phyloP scores from a whole-genome alignment of 2,329 filamentous ascomycete species.

The Fusarium euwallaceae region DNA sequence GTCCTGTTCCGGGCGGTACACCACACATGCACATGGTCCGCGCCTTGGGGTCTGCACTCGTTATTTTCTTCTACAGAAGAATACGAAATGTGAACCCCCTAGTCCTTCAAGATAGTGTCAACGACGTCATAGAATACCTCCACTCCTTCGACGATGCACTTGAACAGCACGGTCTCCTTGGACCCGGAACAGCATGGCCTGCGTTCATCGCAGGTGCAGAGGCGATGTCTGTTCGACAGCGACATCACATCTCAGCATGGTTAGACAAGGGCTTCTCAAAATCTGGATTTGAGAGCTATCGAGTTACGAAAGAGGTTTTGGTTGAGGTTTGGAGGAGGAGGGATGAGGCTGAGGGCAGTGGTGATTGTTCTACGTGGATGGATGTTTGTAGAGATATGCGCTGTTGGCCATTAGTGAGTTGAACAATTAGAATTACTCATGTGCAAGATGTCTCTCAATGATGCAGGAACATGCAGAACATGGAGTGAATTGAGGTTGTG shows the following conservation, averaged over 20 bases:
- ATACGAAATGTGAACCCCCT: conserved; percentile 41
- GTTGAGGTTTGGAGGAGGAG: conserved; percentile 38
- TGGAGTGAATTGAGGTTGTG: not conserved
- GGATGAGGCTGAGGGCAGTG: conserved; percentile 28
- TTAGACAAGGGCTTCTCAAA: conserved; percentile 37
- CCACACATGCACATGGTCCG: conserved; percentile 42
- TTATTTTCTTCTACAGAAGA: conserved; percentile 40
- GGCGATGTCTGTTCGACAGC: conserved; percentile 28
- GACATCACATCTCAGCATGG: conserved; percentile 34
- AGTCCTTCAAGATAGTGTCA: conserved; percentile 35
- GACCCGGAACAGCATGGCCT: conserved; percentile 40
- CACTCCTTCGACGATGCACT: conserved; percentile 38
- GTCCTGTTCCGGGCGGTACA: conserved; percentile 22
- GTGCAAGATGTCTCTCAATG: not conserved
- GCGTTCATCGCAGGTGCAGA: conserved; percentile 39
- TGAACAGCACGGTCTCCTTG: conserved; percentile 30
- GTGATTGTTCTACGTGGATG: conserved; percentile 40
- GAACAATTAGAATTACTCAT: not conserved
- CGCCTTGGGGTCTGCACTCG: conserved; percentile 31
- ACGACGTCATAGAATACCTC: conserved; percentile 31
- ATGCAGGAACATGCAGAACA: no score
- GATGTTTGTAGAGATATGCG: conserved; percentile 39
- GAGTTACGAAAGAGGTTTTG: conserved; percentile 31
- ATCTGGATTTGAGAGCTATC: conserved; percentile 40
- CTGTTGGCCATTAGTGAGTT: conserved; percentile 37